phyloP scores from a whole-genome alignment of 106 monocot genomes.

The Gastrodia elata region DNA sequence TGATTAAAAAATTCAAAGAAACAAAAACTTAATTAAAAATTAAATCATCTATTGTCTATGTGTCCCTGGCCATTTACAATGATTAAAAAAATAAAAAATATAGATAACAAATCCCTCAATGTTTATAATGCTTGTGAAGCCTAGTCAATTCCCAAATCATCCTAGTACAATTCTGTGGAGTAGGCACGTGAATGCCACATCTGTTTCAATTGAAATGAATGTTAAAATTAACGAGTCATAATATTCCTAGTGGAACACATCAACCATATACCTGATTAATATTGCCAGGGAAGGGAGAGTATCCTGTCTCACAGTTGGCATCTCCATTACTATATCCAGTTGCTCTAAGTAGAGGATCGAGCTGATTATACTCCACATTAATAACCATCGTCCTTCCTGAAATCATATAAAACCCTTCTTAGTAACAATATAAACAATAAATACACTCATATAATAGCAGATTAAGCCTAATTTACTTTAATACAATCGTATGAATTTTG shows the following conservation, averaged over 20 bases:
- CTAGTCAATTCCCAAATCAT: no score
- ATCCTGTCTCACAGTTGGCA: slow-evolving; percentile 83
- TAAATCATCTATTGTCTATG: no score
- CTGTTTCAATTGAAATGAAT: background rate
- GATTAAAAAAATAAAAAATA: no score
- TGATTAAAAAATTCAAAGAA: no score
- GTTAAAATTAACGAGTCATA: background rate
- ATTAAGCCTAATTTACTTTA: background rate
- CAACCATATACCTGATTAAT: slow-evolving; percentile 75
- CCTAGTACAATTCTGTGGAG: background rate
- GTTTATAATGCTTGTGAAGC: no score
- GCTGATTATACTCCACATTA: slow-evolving; percentile 99
- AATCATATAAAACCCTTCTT: slow-evolving; percentile 4
- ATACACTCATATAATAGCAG: background rate
- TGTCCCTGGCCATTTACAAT: no score
- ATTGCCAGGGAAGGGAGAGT: slow-evolving; percentile 93
- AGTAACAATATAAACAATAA: slow-evolving; percentile 6
- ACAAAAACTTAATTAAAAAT: no score
- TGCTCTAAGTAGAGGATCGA: slow-evolving; percentile 87
- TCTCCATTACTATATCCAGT: slow-evolving; percentile 90
- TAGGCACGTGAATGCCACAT: background rate
- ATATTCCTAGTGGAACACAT: background rate
- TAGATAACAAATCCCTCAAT: no score
- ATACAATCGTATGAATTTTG: background rate
- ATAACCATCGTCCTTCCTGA: slow-evolving; percentile 87